Evolutionary conservation across 2,329 filamentous ascomycete species (phyloP), one percentile per base, ranked within the genome.

Genomic region (Claviceps lovelessii): DNA sequence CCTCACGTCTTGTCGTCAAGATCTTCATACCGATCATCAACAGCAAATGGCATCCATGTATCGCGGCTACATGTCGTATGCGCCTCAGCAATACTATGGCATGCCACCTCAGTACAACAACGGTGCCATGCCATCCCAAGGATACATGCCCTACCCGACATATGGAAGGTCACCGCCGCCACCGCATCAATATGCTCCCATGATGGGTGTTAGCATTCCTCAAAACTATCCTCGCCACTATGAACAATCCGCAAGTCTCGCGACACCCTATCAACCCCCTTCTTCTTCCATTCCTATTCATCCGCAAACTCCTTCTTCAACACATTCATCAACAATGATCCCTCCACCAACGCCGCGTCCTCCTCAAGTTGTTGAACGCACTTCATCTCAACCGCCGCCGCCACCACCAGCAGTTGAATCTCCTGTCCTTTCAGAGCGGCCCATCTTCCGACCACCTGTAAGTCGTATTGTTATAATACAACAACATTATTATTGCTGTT

Each of bases 61-160:
- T 64, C 68, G 71, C 57, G 67, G 65, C 61, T 80, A 79, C 64
- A 73, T 75, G 62, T 70, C 73, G 7, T 82, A 81, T 64, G 67
- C 62, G 62, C 70, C 63, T 61, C 68, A 67, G 56, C 66, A 65
- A 50, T 72, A 71, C 60, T 80, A 78, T 63, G 77, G 76, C 58
- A 76, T 83, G 68, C 74, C 79, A 55, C 77, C 78, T 58, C 80
- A 79, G 56, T 80, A 85, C 62, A 82, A 81, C 63, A 75, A 71
- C 59, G 70, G 68, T 17, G 70, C 64, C 48, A 73, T 79, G 62
- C 71, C 73, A 54, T 70, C 68, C 47, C 65, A 70, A 23, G 70
- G 69, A 33, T 79, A 78, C 61, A 69, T 75, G 62, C 71, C 73
- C 19, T 79, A 79, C 61, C 73, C 71, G 54, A 67, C 65, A 49